Conservation (phyloP, 2,329 filamentous ascomycete species). For the Exophiala dermatitidis region DNA sequence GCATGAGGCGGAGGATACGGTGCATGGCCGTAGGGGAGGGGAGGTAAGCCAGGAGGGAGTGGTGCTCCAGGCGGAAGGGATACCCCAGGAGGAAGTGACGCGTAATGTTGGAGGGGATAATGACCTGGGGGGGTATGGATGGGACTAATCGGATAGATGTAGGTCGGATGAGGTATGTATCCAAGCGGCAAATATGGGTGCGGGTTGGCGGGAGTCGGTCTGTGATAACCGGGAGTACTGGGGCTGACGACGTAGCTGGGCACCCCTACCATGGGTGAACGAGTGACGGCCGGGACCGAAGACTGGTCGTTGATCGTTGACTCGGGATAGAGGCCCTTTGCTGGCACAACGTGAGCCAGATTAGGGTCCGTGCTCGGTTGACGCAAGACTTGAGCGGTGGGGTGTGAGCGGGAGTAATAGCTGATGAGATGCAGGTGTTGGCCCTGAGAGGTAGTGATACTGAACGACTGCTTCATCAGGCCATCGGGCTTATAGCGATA, state of each 20-base stretch:
- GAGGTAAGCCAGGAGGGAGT: conserved; percentile 16
- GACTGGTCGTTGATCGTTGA: conserved; percentile 82
- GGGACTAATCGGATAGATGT: conserved; percentile 41
- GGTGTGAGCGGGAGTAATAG: conserved; percentile 80
- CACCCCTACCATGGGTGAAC: conserved; percentile 59
- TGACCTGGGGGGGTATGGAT: conserved; percentile 38
- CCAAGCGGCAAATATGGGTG: conserved; percentile 33
- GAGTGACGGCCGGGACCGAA: conserved; percentile 71
- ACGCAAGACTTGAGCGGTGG: conserved; percentile 62
- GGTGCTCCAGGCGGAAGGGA: no score
- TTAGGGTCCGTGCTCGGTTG: conserved; percentile 75
- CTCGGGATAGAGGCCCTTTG: conserved; percentile 95
- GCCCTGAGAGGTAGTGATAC: conserved; percentile 83
- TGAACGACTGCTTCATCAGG: conserved; percentile 99
- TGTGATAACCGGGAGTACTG: conserved; percentile 49
- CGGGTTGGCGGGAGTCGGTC: conserved; percentile 35
- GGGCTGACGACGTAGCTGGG: conserved; percentile 48
- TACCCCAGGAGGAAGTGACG: conserved; percentile 10
- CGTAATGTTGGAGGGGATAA: conserved; percentile 22
- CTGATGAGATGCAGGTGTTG: conserved; percentile 97
- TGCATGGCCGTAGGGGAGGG: conserved; percentile 18
- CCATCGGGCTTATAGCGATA: conserved; percentile 95
- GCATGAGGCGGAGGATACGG: conserved; percentile 17
- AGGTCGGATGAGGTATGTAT: conserved; percentile 29
- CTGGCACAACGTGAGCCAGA: conserved; percentile 73